Percentiles rank a stretch among this genome's conserved stretches.
Conservation (phyloP, 805 yeast genomes). For the Komagataella mondaviorum region DNA sequence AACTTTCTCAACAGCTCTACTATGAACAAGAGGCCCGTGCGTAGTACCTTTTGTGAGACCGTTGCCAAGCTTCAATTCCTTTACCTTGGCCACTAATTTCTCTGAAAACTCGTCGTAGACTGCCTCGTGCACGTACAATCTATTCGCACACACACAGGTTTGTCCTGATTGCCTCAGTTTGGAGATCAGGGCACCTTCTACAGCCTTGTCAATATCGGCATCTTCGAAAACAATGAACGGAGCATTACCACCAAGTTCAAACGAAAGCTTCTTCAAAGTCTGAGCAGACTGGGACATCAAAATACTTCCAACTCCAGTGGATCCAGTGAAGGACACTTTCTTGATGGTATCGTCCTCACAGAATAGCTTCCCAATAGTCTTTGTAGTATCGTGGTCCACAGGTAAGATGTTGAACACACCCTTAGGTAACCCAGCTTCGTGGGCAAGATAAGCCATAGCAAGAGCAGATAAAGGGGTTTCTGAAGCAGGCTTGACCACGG, state of each 20-base stretch:
- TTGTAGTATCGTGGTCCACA: slow-evolving; percentile 24
- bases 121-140: slow-evolving; percentile 50
- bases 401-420: slow-evolving; percentile 59
- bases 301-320: slow-evolving; percentile 59
- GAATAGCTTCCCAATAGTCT: slow-evolving; percentile 40
- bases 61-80: slow-evolving; percentile 39
- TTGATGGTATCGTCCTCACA: slow-evolving; percentile 42
- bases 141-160: slow-evolving; percentile 72
- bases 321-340: slow-evolving; percentile 69
- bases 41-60: slow-evolving; percentile 47
- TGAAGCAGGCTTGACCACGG: slow-evolving; percentile 64
- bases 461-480: slow-evolving; percentile 67
- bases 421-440: slow-evolving; percentile 57
- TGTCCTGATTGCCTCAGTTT: slow-evolving; percentile 73
- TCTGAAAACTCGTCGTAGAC: slow-evolving; percentile 50
- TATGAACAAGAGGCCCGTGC: slow-evolving; percentile 68
- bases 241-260: slow-evolving; percentile 76
- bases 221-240: slow-evolving; percentile 68
- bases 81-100: slow-evolving; percentile 32
- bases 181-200: slow-evolving; percentile 48
- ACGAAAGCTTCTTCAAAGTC: slow-evolving; percentile 54
- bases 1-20: slow-evolving; percentile 48
- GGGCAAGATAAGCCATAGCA: slow-evolving; percentile 47
- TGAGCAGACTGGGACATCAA: slow-evolving; percentile 48
- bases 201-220: slow-evolving; percentile 54